These are phyloP conservation scores for Thelonectria blattea DNA, from an alignment of 2,329 filamentous ascomycete genomes.

Conservation along the genomic window DNA sequence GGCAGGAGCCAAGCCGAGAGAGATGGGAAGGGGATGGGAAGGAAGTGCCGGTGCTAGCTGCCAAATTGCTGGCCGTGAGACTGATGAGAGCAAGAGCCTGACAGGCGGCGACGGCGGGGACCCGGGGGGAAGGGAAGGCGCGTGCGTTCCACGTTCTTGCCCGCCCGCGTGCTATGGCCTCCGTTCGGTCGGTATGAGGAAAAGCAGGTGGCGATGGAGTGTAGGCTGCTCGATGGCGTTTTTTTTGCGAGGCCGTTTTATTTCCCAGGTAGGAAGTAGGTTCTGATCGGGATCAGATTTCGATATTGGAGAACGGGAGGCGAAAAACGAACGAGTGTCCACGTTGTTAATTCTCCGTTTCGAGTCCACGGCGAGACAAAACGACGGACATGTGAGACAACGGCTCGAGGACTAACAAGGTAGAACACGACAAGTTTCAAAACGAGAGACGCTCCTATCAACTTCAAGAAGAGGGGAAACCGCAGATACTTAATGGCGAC, in stretches of 20 bases:
- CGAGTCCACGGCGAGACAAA: not conserved
- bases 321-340: not conserved
- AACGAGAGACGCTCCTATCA: not conserved
- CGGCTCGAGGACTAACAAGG: not conserved
- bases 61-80: not conserved
- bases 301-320: not conserved
- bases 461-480: not conserved
- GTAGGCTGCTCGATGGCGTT: not conserved
- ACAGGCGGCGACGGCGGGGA: not conserved
- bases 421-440: not conserved
- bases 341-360: not conserved
- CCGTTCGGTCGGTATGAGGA: not conserved
- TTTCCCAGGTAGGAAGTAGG: not conserved
- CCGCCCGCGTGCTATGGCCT: not conserved
- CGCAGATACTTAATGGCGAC: not conserved
- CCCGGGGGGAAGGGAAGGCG: constrained; percentile 1
- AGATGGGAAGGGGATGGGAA: not conserved
- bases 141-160: not conserved
- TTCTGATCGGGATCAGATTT: not conserved
- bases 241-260: not conserved
- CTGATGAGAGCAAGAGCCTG: not conserved
- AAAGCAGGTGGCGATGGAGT: not conserved
- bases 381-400: not conserved
- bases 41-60: not conserved
- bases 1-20: not conserved